Evolutionary conservation across 345 rosid genomes (phyloP).

Genomic region (Brassica rapa): DNA sequence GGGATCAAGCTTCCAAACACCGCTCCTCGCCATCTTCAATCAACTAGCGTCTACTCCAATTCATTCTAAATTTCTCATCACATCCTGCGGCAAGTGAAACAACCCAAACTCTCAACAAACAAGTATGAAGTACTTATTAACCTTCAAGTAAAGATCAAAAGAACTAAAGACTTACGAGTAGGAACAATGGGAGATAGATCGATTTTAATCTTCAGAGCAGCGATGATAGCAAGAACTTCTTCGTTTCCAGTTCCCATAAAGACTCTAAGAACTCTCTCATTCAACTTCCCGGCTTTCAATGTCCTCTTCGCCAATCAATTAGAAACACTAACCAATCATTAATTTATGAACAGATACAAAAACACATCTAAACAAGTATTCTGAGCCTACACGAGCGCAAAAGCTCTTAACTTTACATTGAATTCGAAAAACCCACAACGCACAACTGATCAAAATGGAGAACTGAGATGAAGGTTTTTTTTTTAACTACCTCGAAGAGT

Average conservation of each 20-base stretch:
- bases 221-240: not conserved
- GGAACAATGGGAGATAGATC: not conserved
- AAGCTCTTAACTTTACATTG: not conserved
- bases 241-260: not conserved
- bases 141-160: not conserved
- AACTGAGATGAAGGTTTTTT: not conserved
- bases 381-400: not conserved
- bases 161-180: not conserved
- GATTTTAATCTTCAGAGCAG: not conserved
- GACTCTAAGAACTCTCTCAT: not conserved
- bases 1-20: not conserved
- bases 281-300: not conserved
- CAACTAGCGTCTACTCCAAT: slow-evolving; percentile 9
- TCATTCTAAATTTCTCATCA: not conserved
- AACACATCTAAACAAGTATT: not conserved
- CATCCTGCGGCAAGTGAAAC: not conserved
- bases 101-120: not conserved
- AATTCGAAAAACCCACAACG: not conserved
- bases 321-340: not conserved
- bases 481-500: not conserved
- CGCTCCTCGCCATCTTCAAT: not conserved
- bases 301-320: not conserved
- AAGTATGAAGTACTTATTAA: not conserved
- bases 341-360: no score
- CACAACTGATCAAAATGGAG: not conserved